Conservation (phyloP, 2,329 filamentous ascomycete species). For the Dendrostoma leiphaemia region DNA sequence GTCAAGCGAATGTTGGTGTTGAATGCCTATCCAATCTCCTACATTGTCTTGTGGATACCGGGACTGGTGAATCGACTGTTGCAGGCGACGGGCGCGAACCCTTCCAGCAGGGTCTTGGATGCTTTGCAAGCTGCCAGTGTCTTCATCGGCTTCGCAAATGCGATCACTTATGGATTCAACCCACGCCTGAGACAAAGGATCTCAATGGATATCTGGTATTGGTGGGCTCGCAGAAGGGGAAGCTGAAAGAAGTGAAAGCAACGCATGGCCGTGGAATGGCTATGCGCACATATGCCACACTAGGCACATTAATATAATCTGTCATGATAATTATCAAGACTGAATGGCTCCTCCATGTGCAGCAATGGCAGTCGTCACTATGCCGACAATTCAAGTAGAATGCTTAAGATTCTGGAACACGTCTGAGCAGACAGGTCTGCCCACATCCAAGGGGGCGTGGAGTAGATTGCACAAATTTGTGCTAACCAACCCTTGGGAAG, state of each 20-base stretch:
- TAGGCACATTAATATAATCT: too few species aligned
- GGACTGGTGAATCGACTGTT: conserved; percentile 34
- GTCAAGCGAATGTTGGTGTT: conserved; percentile 33
- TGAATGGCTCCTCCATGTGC: too few species aligned
- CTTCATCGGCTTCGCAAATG: conserved; percentile 36
- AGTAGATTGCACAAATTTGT: too few species aligned
- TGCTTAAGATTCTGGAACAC: too few species aligned
- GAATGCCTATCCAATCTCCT: conserved; percentile 36
- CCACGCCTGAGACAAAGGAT: background rate
- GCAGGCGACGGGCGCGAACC: conserved; percentile 24
- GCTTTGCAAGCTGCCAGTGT: conserved; percentile 34
- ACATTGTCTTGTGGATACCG: conserved; percentile 36
- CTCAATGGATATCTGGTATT: background rate
- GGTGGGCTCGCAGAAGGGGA: background rate
- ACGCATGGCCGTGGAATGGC: too few species aligned
- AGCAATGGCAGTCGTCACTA: too few species aligned
- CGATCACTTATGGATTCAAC: conserved; percentile 34
- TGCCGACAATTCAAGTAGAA: too few species aligned
- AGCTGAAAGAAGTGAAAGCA: background rate
- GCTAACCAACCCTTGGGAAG: too few species aligned
- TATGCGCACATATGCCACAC: too few species aligned
- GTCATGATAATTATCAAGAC: too few species aligned
- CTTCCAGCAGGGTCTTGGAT: conserved; percentile 3
- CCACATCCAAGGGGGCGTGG: too few species aligned
- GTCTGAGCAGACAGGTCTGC: too few species aligned